phyloP scores from a whole-genome alignment of 768 basidiomycete genomes.

The Tylopilus cervinicoccineus region DNA sequence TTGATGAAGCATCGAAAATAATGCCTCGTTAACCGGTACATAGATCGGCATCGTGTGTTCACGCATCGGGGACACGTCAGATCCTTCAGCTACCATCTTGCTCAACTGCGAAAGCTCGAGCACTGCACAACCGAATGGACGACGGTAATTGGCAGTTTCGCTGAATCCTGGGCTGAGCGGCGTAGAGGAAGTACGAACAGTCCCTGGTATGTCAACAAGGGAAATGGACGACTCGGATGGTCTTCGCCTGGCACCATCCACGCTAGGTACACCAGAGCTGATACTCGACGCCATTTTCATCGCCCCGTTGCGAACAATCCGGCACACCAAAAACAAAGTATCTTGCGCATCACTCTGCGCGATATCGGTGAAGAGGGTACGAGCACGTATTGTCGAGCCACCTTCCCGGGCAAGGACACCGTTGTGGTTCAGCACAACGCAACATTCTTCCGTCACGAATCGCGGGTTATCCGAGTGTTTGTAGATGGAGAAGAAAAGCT shows the following conservation, averaged over 20 bases:
- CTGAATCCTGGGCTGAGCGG: slow-evolving; percentile 25
- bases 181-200: slow-evolving; percentile 11
- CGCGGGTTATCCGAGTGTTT: slow-evolving; percentile 69
- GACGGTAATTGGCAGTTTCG: slow-evolving; percentile 56
- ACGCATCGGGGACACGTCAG: slow-evolving; percentile 57
- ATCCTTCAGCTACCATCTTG: slow-evolving; percentile 61
- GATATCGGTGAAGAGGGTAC: slow-evolving; percentile 89
- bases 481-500: slow-evolving; percentile 92
- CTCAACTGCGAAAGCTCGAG: slow-evolving; percentile 76
- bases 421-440: slow-evolving; percentile 85
- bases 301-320: slow-evolving; percentile 83
- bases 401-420: slow-evolving; percentile 84
- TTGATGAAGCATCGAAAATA: slow-evolving; percentile 93
- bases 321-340: slow-evolving; percentile 84
- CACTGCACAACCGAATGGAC: slow-evolving; percentile 96
- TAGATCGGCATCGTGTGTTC: slow-evolving; percentile 90
- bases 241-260: slow-evolving; percentile 42
- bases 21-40: slow-evolving; percentile 73
- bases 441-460: slow-evolving; percentile 94
- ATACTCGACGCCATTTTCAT: slow-evolving; percentile 66
- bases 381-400: slow-evolving; percentile 51
- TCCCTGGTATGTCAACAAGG: slow-evolving; percentile 33
- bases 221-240: slow-evolving; percentile 50
- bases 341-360: slow-evolving; percentile 81
- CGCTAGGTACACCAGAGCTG: slow-evolving; percentile 42